These are phyloP conservation scores for Zizania palustris DNA, from an alignment of 202 grass and related monocot genomes.

Conservation along the genomic window DNA sequence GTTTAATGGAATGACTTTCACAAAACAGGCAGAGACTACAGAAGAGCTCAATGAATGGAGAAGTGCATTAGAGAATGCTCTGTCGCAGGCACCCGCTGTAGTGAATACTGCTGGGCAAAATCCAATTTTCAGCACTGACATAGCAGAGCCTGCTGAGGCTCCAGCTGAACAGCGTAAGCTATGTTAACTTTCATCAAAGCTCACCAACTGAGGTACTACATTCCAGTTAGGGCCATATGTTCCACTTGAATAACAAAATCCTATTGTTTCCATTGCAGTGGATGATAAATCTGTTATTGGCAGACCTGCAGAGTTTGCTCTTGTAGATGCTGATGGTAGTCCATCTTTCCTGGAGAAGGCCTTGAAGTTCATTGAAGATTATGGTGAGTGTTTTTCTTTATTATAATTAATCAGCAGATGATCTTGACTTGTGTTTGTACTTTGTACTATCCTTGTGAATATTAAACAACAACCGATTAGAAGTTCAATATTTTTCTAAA, in stretches of 20 bases:
- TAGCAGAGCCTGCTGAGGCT: slow-evolving; percentile 59
- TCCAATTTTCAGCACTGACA: slow-evolving; percentile 71
- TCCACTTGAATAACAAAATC: slow-evolving; percentile 40
- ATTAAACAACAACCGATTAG: slow-evolving; percentile 13
- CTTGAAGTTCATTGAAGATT: slow-evolving; percentile 89
- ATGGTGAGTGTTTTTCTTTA: slow-evolving; percentile 60
- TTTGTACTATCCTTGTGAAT: slow-evolving; percentile 20
- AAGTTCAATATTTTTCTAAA: not conserved
- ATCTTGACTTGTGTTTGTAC: not conserved
- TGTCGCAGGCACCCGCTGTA: slow-evolving; percentile 74
- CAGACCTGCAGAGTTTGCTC: slow-evolving; percentile 68
- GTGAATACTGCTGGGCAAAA: slow-evolving; percentile 65
- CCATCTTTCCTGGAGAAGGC: slow-evolving; percentile 97
- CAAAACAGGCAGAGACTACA: slow-evolving; percentile 74
- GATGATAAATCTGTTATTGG: slow-evolving; percentile 75
- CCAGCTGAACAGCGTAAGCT: slow-evolving; percentile 69
- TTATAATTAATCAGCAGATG: slow-evolving; percentile 12
- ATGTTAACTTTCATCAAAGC: slow-evolving; percentile 34
- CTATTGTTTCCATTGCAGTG: slow-evolving; percentile 48
- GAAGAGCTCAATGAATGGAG: slow-evolving; percentile 94
- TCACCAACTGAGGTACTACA: slow-evolving; percentile 23
- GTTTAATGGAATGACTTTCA: slow-evolving; percentile 41
- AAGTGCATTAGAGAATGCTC: slow-evolving; percentile 85
- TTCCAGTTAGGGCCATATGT: slow-evolving; percentile 4
- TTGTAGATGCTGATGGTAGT: slow-evolving; percentile 80